Base-by-base conservation (phyloP, 768 basidiomycete genomes). In the Tricholoma flavovirens region DNA sequence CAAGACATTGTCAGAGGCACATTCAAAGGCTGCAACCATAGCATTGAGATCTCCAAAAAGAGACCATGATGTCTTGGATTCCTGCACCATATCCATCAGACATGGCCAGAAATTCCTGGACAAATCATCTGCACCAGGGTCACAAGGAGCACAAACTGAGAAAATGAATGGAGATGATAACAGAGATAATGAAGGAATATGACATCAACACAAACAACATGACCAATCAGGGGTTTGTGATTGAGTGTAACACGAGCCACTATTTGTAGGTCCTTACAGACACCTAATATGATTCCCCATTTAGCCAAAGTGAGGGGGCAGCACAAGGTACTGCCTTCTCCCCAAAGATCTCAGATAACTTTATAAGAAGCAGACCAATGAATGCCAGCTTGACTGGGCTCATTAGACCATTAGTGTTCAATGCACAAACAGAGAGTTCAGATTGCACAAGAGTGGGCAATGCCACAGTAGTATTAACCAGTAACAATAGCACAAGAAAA, bases 111-210 rank as follows among this genome's bases (percentile, higher is more conserved):
- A 62, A 2, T 46, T 12, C 8, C 9, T 32, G 2, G 36, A 56
- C 12, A 54, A 8, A 8, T 30, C 19, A 33, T 56, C 38, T 30
- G 24, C 30, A 22, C 49, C 49, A 17, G 59, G 57, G 45, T 63
- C 51, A 55, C 57, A 63, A 1, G 59, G 62, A 7, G 62, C 62
- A 49, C 59, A 63, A 10, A 56, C 57, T 1, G 51, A 53, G 21
- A 63, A 59, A 14, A 51, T 22, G 15, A 58, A 51, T 12, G 56
- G 32, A 12, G 33, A 17, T 14, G 22, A 24, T 24, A 22, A 46
- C 2, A 22, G 24, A 17, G 19, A 10, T 2, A 52, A 3, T 5
- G 55, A 58, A n/a, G 58, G 36, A 5, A 64, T 12, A 58, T 51
- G 9, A 64, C 22, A 38, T 63, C 62, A 24, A 60, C 45, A n/a